These are phyloP conservation scores for Phytophthora tubulina DNA, from an alignment of 352 stramenopile species.

Conservation along the genomic window DNA sequence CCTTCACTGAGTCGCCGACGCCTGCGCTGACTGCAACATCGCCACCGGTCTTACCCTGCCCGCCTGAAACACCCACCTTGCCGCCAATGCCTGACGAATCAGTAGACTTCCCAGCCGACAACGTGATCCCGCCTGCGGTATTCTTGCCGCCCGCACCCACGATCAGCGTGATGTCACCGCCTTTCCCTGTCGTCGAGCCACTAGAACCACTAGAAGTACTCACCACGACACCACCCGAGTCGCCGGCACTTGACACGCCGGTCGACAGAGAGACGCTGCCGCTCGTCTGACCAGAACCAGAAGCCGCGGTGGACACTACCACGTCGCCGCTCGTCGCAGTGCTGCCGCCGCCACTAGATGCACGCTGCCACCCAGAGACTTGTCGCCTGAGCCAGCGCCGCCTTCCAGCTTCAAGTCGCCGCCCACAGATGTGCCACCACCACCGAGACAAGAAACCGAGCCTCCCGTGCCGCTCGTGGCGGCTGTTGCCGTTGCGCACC, in stretches of 20 bases:
- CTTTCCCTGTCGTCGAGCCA: constrained; percentile 5
- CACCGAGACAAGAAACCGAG: not conserved
- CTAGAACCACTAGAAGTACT: not conserved
- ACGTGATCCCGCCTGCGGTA: constrained; percentile 7
- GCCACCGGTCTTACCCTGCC: constrained; percentile 14
- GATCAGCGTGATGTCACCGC: constrained; percentile 10
- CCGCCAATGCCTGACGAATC: constrained; percentile 12
- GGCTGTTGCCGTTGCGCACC: too few relatives aligned
- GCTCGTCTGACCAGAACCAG: constrained; percentile 5
- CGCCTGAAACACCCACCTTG: constrained; percentile 6
- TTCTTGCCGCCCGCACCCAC: constrained; percentile 6
- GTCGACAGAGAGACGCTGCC: constrained; percentile 4
- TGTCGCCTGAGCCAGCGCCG: not conserved
- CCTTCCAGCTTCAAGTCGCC: constrained; percentile 3
- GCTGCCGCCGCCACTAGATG: not conserved
- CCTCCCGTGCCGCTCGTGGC: not conserved
- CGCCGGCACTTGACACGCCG: not conserved
- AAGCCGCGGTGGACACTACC: constrained; percentile 13
- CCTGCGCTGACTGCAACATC: constrained; percentile 14
- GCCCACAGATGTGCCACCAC: not conserved
- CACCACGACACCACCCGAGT: constrained; percentile 9
- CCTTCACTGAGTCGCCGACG: not conserved
- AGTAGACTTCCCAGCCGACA: constrained; percentile 12
- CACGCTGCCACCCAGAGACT: constrained; percentile 7
- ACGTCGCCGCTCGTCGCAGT: constrained; percentile 15